phyloP scores from a whole-genome alignment of 2,329 filamentous ascomycete genomes.

The Orbilia quercus region DNA sequence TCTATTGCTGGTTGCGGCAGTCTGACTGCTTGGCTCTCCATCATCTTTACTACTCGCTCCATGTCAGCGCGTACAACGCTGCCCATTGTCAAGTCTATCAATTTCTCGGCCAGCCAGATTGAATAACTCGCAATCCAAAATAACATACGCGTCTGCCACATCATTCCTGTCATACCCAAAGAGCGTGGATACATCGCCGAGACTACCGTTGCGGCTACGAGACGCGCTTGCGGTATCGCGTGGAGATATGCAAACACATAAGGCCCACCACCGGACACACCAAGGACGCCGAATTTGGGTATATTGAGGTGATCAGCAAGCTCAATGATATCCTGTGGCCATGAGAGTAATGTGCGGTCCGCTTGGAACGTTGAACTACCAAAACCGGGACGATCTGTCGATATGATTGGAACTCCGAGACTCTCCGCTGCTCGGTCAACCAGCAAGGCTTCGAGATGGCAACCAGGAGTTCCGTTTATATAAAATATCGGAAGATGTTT shows the following conservation, averaged over 20 bases:
- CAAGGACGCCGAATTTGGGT: slow-evolving; percentile 35
- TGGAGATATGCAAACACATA: slow-evolving; percentile 41
- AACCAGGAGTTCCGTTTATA: slow-evolving; percentile 66
- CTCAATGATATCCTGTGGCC: slow-evolving; percentile 42
- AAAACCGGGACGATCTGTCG: slow-evolving; percentile 65
- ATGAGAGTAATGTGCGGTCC: slow-evolving; percentile 29
- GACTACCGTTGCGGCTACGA: slow-evolving; percentile 63
- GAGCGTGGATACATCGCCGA: slow-evolving; percentile 38
- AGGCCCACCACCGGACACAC: slow-evolving; percentile 42
- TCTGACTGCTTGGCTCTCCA: slow-evolving; percentile 59
- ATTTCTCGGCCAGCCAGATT: slow-evolving; percentile 30
- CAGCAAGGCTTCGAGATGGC: slow-evolving; percentile 63
- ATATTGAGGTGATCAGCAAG: slow-evolving; percentile 45
- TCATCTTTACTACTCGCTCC: slow-evolving; percentile 54
- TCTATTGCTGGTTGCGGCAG: slow-evolving; percentile 57
- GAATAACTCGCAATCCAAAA: slow-evolving; percentile 31
- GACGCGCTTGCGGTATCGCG: slow-evolving; percentile 60
- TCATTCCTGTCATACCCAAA: slow-evolving; percentile 28
- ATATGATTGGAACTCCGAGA: slow-evolving; percentile 62
- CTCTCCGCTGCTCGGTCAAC: slow-evolving; percentile 60
- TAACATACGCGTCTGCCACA: slow-evolving; percentile 40
- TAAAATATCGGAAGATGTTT: slow-evolving; percentile 61
- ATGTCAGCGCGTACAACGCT: slow-evolving; percentile 61
- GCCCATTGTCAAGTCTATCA: slow-evolving; percentile 54
- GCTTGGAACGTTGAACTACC: slow-evolving; percentile 63